These are phyloP conservation scores for Solanum lignicaule DNA, from an alignment of 257 asterid genomes.

Conservation along the genomic window DNA sequence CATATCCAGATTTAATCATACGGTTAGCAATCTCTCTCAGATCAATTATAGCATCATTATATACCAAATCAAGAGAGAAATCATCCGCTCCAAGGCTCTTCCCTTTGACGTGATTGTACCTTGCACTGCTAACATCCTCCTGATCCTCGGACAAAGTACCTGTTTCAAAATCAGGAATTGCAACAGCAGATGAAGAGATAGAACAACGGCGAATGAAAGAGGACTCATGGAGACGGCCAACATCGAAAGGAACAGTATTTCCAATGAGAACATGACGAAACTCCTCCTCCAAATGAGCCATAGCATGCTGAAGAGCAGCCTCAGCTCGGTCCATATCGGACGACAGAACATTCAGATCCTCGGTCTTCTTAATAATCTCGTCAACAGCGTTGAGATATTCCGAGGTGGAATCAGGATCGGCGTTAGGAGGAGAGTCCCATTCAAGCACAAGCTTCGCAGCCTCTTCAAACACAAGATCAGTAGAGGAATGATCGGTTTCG, in stretches of 20 bases:
- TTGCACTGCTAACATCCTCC: slow-evolving; percentile 48
- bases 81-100: slow-evolving; percentile 69
- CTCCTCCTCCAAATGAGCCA: slow-evolving; percentile 84
- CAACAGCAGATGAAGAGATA: slow-evolving; percentile 40
- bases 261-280: slow-evolving; percentile 54
- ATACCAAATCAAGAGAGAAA: slow-evolving; percentile 52
- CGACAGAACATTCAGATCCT: slow-evolving; percentile 39
- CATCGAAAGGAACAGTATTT: slow-evolving; percentile 55
- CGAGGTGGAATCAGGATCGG: slow-evolving; percentile 28
- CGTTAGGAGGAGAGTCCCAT: slow-evolving; percentile 15
- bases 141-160: slow-evolving; percentile 26
- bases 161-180: slow-evolving; percentile 54
- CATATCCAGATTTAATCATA: slow-evolving; percentile 88
- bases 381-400: slow-evolving; percentile 64
- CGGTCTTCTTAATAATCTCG: slow-evolving; percentile 59
- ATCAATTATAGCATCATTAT: slow-evolving; percentile 55
- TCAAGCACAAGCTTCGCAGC: slow-evolving; percentile 51
- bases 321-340: slow-evolving; percentile 61
- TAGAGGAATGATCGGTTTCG: slow-evolving; percentile 14
- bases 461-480: slow-evolving; percentile 33
- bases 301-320: slow-evolving; percentile 69
- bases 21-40: slow-evolving; percentile 75
- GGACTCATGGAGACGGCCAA: slow-evolving; percentile 42
- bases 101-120: slow-evolving; percentile 50
- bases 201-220: slow-evolving; percentile 38